Evolutionary conservation across 1,284 basidiomycete species (phyloP).

Genomic region (Amylostereum chailletii): DNA sequence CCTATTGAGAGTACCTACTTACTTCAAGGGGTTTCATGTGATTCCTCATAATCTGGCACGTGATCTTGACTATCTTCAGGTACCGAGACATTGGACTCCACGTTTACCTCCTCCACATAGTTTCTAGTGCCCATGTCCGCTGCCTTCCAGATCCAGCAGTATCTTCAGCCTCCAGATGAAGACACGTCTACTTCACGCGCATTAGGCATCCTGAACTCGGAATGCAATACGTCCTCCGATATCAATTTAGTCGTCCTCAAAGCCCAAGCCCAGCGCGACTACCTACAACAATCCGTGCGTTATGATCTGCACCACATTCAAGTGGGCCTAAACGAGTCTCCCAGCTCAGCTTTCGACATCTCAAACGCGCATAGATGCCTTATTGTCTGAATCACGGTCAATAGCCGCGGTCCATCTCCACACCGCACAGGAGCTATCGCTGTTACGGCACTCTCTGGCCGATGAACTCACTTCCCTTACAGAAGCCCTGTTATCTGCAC

Average conservation of each 20-base stretch:
- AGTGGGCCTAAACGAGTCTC: slow-evolving; percentile 18
- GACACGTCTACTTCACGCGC: neutral
- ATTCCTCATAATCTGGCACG: too few species aligned
- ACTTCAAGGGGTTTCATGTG: too few species aligned
- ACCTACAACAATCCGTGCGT: slow-evolving; percentile 21
- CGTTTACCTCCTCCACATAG: neutral
- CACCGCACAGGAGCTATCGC: slow-evolving; percentile 63
- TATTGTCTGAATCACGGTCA: slow-evolving; percentile 36
- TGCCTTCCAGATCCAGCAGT: neutral
- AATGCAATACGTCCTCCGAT: slow-evolving; percentile 37
- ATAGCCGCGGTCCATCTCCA: slow-evolving; percentile 38
- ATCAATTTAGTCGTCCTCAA: slow-evolving; percentile 23
- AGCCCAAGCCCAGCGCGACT: slow-evolving; percentile 15
- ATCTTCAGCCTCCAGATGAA: neutral
- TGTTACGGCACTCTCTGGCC: slow-evolving; percentile 68
- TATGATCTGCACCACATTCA: neutral
- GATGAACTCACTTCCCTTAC: slow-evolving; percentile 69
- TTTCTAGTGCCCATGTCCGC: neutral
- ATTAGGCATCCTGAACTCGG: slow-evolving; percentile 31
- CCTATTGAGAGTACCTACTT: too few species aligned
- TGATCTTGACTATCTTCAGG: too few species aligned
- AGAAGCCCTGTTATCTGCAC: slow-evolving; percentile 52
- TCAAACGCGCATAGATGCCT: slow-evolving; percentile 31
- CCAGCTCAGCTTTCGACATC: slow-evolving; percentile 54
- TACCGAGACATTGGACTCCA: neutral